Percentiles rank a stretch among this genome's conserved stretches.
Evolutionary conservation across 2,329 filamentous ascomycete genomes (phyloP).

Genomic region (Tolypocladium sp.): DNA sequence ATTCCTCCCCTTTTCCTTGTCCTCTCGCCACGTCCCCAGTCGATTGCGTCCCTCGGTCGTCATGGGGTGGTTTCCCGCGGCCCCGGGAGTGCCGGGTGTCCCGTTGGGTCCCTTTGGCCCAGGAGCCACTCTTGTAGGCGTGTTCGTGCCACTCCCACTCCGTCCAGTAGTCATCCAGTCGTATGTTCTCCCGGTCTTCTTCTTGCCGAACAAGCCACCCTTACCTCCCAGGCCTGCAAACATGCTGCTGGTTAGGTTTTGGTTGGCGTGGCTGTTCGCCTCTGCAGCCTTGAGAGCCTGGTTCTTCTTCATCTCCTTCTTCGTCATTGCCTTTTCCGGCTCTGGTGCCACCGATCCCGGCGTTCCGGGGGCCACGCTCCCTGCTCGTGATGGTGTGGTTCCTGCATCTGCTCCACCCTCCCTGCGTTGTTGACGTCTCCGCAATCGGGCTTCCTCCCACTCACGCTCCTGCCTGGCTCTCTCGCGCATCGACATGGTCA

Average conservation of each 20-base stretch:
- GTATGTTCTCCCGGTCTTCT: conserved; percentile 59
- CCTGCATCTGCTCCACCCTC: conserved; percentile 45
- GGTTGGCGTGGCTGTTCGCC: conserved; percentile 68
- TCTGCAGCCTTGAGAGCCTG: conserved; percentile 70
- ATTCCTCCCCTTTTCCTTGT: conserved; percentile 63
- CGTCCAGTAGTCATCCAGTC: conserved; percentile 57
- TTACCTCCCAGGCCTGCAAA: conserved; percentile 57
- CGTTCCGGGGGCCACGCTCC: conserved; percentile 50
- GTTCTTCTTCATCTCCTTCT: conserved; percentile 76
- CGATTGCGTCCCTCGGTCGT: conserved; percentile 52
- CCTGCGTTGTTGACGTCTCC: conserved; percentile 55
- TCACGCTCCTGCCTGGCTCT: conserved; percentile 58
- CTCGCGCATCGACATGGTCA: conserved; percentile 47
- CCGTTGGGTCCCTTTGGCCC: conserved; percentile 23
- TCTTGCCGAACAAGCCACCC: conserved; percentile 46
- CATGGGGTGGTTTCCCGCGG: conserved; percentile 28
- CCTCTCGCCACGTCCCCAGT: conserved; percentile 70
- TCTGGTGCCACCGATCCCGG: conserved; percentile 56
- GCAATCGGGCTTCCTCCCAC: conserved; percentile 62
- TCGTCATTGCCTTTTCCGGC: conserved; percentile 61
- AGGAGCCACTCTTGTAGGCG: conserved; percentile 29
- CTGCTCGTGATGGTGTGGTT: conserved; percentile 38
- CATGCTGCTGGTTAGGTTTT: conserved; percentile 74
- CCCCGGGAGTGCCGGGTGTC: conserved; percentile 16
- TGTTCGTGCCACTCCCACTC: conserved; percentile 44